Base-by-base conservation (phyloP, 768 basidiomycete species). In the Psilocybe tampanensis region DNA sequence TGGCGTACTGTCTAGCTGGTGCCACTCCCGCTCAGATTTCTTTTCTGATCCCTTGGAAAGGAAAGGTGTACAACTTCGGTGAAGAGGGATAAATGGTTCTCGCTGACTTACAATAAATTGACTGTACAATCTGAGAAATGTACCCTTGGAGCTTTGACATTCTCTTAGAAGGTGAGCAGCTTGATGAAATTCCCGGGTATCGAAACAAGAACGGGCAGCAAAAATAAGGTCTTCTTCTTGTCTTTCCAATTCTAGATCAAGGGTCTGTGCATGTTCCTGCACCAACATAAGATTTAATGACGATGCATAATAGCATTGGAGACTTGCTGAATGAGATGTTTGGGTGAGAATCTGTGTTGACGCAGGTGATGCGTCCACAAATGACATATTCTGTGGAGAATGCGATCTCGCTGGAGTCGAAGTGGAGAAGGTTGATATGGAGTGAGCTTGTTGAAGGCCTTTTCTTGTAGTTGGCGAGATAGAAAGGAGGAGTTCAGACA, bases 21-120 rank as follows among this genome's bases (percentile, higher is more conserved):
- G 91, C 92, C 92, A 94, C 56, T 90, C 86, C 64, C 90, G 81
- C 64, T 90, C 81, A 1, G 92, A 86, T 62, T 84, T 85, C 66
- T 89, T 89, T 75, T 98, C 95, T 55, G 86, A 85, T 12, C 88
- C 87, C 95, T 96, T 65, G 53, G 63, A n/a, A n/a, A n/a, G n/a
- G n/a, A n/a, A n/a, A n/a, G n/a, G n/a, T n/a, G n/a, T n/a, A n/a
- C n/a, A n/a, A n/a, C n/a, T n/a, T n/a, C n/a, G n/a, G n/a, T 29
- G 23, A 47, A 59, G 23, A 34, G 44, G 32, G 26, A 6, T 39
- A 50, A 7, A 21, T 48, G 23, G 44, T 12, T 17, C 13, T 47
- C 44, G 21, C 26, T 24, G 21, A 80, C 89, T 78, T 69, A 97
- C 97, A 70, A 99, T 77, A 70, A 89, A 98, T 60, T 83, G 84